These are phyloP conservation scores for Metschnikowia bowlesiae DNA, from an alignment of 805 yeast genomes.

Conservation along the genomic window DNA sequence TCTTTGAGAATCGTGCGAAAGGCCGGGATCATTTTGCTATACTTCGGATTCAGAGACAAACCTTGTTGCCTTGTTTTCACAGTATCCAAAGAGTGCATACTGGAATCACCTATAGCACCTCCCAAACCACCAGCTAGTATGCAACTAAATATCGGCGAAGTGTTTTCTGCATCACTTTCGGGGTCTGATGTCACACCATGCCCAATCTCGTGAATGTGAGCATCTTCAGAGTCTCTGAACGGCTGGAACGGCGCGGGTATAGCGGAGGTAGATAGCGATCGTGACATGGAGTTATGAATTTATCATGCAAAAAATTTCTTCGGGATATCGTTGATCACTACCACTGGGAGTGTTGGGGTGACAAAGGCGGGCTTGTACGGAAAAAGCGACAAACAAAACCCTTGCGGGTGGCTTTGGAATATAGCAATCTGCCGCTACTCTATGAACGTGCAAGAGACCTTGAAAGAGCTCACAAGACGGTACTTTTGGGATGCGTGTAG, in stretches of 20 bases:
- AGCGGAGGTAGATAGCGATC: slow-evolving; percentile 15
- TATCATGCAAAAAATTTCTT: neutral
- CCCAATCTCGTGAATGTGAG: neutral
- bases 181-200: neutral
- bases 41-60: slow-evolving; percentile 64
- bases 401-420: neutral
- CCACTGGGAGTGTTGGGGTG: neutral
- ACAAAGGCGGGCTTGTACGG: neutral
- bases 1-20: slow-evolving; percentile 69
- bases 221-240: slow-evolving; percentile 9
- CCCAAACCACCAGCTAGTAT: slow-evolving; percentile 93
- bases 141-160: slow-evolving; percentile 51
- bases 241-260: slow-evolving; percentile 20
- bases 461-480: neutral
- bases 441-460: neutral
- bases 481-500: neutral
- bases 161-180: slow-evolving; percentile 1
- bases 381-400: neutral
- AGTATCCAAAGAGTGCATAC: slow-evolving; percentile 95
- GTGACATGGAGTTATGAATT: slow-evolving; percentile 9
- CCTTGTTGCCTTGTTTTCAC: slow-evolving; percentile 98
- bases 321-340: neutral
- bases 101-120: slow-evolving; percentile 86
- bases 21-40: slow-evolving; percentile 71
- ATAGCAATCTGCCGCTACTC: neutral